Conservation (phyloP, 2,329 filamentous ascomycete species). For the Chaetomium sp. region DNA sequence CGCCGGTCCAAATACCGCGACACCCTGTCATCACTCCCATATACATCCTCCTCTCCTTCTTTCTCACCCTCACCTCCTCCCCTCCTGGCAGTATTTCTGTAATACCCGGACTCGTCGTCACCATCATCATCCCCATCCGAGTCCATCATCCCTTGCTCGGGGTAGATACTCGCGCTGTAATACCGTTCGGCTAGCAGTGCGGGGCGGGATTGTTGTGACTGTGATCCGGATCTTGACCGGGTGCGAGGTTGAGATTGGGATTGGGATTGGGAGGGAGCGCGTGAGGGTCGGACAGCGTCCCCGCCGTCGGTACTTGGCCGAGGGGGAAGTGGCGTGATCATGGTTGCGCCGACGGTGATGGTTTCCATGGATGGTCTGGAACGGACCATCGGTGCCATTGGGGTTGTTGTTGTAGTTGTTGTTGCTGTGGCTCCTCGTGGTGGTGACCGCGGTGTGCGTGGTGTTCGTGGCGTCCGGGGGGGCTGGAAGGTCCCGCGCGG, state of each 20-base stretch:
- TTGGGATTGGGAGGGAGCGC: too few species aligned
- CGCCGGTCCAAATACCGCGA: slow-evolving; percentile 25
- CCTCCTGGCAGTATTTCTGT: neutral
- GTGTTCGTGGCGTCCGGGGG: neutral
- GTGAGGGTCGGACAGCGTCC: slow-evolving; percentile 9
- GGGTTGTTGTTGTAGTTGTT: neutral
- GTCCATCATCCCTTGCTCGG: slow-evolving; percentile 13
- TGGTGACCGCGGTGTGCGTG: neutral
- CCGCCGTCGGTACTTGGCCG: slow-evolving; percentile 11
- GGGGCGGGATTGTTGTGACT: too few species aligned
- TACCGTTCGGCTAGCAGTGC: slow-evolving; percentile 17
- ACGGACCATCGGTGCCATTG: neutral
- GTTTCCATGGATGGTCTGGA: slow-evolving; percentile 12
- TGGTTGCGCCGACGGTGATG: slow-evolving; percentile 5
- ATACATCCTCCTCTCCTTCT: slow-evolving; percentile 15
- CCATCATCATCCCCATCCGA: slow-evolving; percentile 23
- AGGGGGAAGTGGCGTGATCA: slow-evolving; percentile 1
- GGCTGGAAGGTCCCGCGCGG: neutral
- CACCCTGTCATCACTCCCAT: slow-evolving; percentile 25
- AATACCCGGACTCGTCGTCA: slow-evolving; percentile 17
- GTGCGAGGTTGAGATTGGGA: too few species aligned
- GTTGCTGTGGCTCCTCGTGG: neutral
- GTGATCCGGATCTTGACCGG: too few species aligned
- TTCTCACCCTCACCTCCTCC: slow-evolving; percentile 5
- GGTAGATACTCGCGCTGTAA: slow-evolving; percentile 26